These are phyloP conservation scores for Funneliformis mosseae DNA, from an alignment of 192 early-diverging fungal genomes.

Conservation along the genomic window DNA sequence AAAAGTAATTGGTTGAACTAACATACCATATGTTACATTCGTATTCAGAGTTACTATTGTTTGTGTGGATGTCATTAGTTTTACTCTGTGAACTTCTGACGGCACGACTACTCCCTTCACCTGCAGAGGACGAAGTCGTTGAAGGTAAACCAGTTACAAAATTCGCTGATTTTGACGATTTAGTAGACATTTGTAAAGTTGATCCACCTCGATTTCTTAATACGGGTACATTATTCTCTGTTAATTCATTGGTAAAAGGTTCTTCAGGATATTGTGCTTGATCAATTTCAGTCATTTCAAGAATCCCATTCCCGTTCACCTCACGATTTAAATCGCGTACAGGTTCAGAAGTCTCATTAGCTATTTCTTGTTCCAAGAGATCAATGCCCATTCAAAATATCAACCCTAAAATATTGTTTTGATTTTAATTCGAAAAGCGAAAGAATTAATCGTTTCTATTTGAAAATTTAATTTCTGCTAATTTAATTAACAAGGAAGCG, in stretches of 20 bases:
- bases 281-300: not conserved
- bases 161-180: not conserved
- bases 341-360: conserved; percentile 15
- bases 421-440: no score
- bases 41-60: conserved; percentile 16
- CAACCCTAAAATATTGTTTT: no score
- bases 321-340: conserved; percentile 13
- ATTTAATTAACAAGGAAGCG: no score
- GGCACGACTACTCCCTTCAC: conserved; percentile 10
- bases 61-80: not conserved
- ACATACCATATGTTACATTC: conserved; percentile 35
- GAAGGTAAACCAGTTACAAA: not conserved
- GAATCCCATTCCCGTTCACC: conserved; percentile 3
- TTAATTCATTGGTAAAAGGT: not conserved
- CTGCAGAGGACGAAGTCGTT: not conserved
- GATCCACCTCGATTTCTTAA: not conserved
- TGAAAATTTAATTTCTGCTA: no score
- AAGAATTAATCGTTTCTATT: no score
- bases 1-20: not conserved
- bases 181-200: not conserved
- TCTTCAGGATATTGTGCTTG: not conserved
- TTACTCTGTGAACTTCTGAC: not conserved
- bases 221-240: not conserved
- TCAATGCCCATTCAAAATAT: conserved; percentile 22
- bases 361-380: not conserved